Evolutionary conservation across 228 moss, liverwort and hornwort genomes (phyloP).

Genomic region (Sphagnum magellanicum): DNA sequence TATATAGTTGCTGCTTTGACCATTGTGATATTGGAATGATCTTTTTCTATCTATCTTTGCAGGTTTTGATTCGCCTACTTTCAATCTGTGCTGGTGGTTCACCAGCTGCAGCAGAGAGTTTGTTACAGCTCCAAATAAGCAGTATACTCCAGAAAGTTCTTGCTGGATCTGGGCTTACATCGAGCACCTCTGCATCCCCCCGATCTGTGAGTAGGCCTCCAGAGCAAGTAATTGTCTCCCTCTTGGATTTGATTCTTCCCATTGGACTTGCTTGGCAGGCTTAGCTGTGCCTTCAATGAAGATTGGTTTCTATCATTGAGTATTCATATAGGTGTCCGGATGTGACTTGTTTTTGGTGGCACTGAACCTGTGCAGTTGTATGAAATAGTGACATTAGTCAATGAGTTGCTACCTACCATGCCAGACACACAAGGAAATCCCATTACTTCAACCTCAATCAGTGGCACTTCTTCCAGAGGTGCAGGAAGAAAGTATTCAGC

Average conservation of each 20-base stretch:
- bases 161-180: constrained; percentile 87
- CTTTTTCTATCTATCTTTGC: constrained; percentile 17
- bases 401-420: constrained; percentile 85
- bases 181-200: constrained; percentile 71
- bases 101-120: constrained; percentile 82
- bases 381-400: constrained; percentile 88
- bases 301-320: no score
- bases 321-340: no score
- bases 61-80: constrained; percentile 88
- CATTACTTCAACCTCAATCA: constrained; percentile 51
- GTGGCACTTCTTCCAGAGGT: constrained; percentile 47
- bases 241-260: no score
- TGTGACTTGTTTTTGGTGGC: no score
- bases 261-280: no score
- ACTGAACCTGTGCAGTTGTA: constrained; percentile 28
- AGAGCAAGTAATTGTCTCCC: constrained; percentile 55
- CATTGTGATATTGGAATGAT: no score
- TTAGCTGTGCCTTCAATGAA: no score
- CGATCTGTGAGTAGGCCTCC: constrained; percentile 94
- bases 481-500: constrained; percentile 63
- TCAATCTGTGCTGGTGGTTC: constrained; percentile 93
- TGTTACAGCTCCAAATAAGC: constrained; percentile 82
- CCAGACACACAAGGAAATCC: constrained; percentile 51
- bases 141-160: constrained; percentile 87
- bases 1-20: no score